Evolutionary conservation across 352 stramenopile species (phyloP).

Genomic region (Hyaloperonospora arabidopsidis): DNA sequence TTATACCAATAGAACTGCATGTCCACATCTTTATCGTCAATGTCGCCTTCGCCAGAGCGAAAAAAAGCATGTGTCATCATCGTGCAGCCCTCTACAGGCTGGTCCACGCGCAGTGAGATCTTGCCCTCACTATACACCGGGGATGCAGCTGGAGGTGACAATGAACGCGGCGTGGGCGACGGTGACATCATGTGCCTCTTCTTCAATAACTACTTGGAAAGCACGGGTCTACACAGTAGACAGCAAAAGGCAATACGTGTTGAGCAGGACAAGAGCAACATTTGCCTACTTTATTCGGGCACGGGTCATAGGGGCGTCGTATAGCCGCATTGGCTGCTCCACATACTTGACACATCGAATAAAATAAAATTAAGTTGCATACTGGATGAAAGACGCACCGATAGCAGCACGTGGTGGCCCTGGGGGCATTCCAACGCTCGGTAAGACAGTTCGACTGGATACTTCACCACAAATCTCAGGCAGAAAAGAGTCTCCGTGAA

Average conservation of each 20-base stretch:
- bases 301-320: background rate
- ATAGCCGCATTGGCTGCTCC: constrained; percentile 16
- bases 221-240: constrained; percentile 15
- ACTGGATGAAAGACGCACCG: constrained; percentile 19
- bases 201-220: constrained; percentile 22
- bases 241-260: constrained; percentile 6
- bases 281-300: background rate
- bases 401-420: constrained; percentile 14
- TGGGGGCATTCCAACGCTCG: constrained; percentile 17
- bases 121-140: constrained; percentile 54
- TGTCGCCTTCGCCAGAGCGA: constrained; percentile 55
- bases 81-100: constrained; percentile 57
- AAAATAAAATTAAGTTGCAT: constrained; percentile 12
- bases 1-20: constrained; percentile 67
- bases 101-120: constrained; percentile 68
- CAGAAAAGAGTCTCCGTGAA: constrained; percentile 9
- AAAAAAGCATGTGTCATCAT: constrained; percentile 79
- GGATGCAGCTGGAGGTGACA: constrained; percentile 48
- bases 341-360: constrained; percentile 6
- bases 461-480: constrained; percentile 8
- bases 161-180: constrained; percentile 18
- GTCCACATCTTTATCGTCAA: constrained; percentile 62
- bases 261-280: background rate
- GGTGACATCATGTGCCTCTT: constrained; percentile 27
- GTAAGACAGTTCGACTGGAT: constrained; percentile 4